Percentiles rank a stretch among this genome's conserved stretches.
Conservation (phyloP, 108 stramenopile species). For the Fistulifera solaris region DNA sequence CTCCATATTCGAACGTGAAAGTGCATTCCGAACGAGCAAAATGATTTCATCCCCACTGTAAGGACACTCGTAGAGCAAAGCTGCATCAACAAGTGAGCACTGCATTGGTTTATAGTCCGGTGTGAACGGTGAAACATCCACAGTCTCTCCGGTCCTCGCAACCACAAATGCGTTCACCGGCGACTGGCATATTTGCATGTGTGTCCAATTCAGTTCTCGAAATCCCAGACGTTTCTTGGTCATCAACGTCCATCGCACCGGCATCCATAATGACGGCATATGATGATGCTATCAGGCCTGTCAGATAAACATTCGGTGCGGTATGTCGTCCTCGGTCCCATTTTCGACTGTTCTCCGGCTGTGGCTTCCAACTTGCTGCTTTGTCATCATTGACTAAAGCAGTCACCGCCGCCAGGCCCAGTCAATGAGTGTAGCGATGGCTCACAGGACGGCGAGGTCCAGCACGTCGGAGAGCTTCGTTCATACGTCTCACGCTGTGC, state of each 20-base stretch:
- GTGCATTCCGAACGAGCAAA: constrained; percentile 20
- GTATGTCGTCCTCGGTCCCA: too few species aligned
- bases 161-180: constrained; percentile 12
- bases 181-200: constrained; percentile 27
- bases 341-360: too few species aligned
- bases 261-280: too few species aligned
- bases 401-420: neutral
- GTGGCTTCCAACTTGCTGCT: too few species aligned
- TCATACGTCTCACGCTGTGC: too few species aligned
- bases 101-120: constrained; percentile 2
- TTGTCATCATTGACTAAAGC: too few species aligned
- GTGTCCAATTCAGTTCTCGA: constrained; percentile 27
- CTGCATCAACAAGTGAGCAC: constrained; percentile 19
- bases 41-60: constrained; percentile 2
- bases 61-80: constrained; percentile 13
- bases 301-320: neutral
- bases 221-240: neutral
- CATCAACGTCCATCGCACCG: neutral
- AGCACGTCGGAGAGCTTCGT: too few species aligned
- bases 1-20: constrained; percentile 21
- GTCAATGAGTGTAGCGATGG: too few species aligned
- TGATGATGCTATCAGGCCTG: neutral
- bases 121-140: constrained; percentile 3
- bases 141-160: neutral
- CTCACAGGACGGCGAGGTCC: too few species aligned